Evolutionary conservation across 257 asterid genomes (phyloP).

Genomic region (Anisodus tanguticus): DNA sequence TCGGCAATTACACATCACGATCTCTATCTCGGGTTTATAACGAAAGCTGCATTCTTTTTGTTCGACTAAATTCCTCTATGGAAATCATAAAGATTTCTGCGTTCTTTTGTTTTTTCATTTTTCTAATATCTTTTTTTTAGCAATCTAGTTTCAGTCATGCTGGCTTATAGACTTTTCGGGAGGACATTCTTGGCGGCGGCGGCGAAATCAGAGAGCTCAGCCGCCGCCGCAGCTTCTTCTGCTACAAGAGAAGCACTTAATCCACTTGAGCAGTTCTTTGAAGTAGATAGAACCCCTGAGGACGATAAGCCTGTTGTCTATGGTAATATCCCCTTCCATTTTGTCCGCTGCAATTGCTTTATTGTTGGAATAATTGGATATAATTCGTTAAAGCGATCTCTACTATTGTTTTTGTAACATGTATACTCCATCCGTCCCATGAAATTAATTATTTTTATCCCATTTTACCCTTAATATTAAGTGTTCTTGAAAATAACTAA

Average conservation of each 20-base stretch:
- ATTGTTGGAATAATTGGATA: not conserved
- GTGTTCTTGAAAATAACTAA: too few relatives aligned
- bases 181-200: conserved; percentile 78
- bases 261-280: conserved; percentile 82
- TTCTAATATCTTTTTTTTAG: not conserved
- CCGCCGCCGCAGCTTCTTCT: conserved; percentile 54
- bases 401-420: not conserved
- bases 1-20: not conserved
- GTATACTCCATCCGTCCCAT: not conserved
- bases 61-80: not conserved
- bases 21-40: not conserved
- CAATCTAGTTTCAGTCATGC: conserved; percentile 38
- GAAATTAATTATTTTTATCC: too few relatives aligned
- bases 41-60: not conserved
- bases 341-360: not conserved
- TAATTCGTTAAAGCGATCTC: too few relatives aligned
- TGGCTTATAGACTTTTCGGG: conserved; percentile 62
- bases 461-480: too few relatives aligned
- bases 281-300: conserved; percentile 59
- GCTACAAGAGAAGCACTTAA: conserved; percentile 40
- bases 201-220: conserved; percentile 67
- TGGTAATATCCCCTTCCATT: conserved; percentile 47
- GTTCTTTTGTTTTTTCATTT: not conserved
- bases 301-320: conserved; percentile 78
- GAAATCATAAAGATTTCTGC: not conserved